Percentiles rank a stretch among this genome's conserved stretches.
Evolutionary conservation across 768 basidiomycete species (phyloP).

Genomic region (Boletus barrowsii): DNA sequence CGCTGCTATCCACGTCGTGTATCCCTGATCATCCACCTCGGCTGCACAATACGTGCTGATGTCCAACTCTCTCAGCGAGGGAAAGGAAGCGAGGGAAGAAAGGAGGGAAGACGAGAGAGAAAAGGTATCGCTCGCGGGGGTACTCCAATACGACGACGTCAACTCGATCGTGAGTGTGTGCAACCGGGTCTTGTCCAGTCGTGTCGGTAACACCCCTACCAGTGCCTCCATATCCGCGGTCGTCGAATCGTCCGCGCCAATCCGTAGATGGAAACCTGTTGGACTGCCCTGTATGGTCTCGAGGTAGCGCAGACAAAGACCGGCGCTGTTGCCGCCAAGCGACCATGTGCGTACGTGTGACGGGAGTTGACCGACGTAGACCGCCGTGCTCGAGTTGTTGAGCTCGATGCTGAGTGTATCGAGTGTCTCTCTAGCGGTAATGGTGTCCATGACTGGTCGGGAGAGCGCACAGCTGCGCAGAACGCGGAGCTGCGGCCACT

Average conservation of each 20-base stretch:
- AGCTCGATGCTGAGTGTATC: slow-evolving; percentile 26
- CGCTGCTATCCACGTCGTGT: slow-evolving; percentile 10
- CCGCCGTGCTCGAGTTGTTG: slow-evolving; percentile 20
- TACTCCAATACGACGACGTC: slow-evolving; percentile 29
- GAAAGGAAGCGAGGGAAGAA: slow-evolving; percentile 13
- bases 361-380: slow-evolving; percentile 20
- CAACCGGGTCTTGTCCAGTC: slow-evolving; percentile 10
- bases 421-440: slow-evolving; percentile 9
- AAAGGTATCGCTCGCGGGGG: slow-evolving; percentile 22
- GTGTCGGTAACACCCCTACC: slow-evolving; percentile 7
- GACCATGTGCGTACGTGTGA: slow-evolving; percentile 18
- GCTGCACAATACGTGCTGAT: slow-evolving; percentile 18
- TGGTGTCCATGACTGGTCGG: slow-evolving; percentile 19
- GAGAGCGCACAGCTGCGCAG: slow-evolving; percentile 21
- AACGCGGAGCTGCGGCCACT: slow-evolving; percentile 18
- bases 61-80: slow-evolving; percentile 16
- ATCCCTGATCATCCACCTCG: slow-evolving; percentile 20
- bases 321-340: slow-evolving; percentile 23
- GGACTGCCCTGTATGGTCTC: slow-evolving; percentile 18
- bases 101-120: slow-evolving; percentile 15
- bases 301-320: slow-evolving; percentile 22
- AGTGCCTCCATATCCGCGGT: slow-evolving; percentile 14
- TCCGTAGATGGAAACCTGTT: slow-evolving; percentile 14
- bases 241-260: slow-evolving; percentile 27
- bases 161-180: slow-evolving; percentile 18